These are phyloP conservation scores for Spinacia oleracea DNA, from an alignment of 179 eudicot species.

Conservation along the genomic window DNA sequence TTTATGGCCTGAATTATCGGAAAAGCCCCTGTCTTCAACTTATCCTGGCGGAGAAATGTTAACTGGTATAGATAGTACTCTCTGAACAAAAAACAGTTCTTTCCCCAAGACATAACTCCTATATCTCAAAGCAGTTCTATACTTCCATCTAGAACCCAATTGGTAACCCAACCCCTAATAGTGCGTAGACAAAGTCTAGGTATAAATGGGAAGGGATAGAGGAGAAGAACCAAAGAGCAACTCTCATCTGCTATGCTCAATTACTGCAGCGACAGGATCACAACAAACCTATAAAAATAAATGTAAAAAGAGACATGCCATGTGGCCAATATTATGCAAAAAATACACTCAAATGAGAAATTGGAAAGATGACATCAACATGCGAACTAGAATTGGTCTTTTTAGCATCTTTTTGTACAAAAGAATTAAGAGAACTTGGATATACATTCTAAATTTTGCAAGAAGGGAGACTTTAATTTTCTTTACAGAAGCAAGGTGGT, in stretches of 20 bases:
- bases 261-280: neutral
- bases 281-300: neutral
- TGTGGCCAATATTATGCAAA: neutral
- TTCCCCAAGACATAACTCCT: neutral
- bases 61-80: neutral
- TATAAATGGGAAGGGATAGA: neutral
- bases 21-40: too few species aligned
- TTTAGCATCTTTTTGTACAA: neutral
- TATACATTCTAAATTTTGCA: neutral
- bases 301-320: neutral
- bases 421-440: neutral
- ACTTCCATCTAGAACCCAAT: neutral
- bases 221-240: neutral
- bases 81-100: neutral
- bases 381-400: neutral
- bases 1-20: too few species aligned
- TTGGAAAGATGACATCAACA: neutral
- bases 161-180: neutral
- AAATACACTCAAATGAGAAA: neutral
- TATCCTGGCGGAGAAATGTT: neutral
- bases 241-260: neutral
- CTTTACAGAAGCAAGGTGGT: neutral
- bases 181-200: neutral
- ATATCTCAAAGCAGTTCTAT: neutral
- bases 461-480: neutral